Evolutionary conservation across 1,284 basidiomycete genomes (phyloP), one percentile per base, ranked within the genome.

Genomic region (Pseudozyma pruni): DNA sequence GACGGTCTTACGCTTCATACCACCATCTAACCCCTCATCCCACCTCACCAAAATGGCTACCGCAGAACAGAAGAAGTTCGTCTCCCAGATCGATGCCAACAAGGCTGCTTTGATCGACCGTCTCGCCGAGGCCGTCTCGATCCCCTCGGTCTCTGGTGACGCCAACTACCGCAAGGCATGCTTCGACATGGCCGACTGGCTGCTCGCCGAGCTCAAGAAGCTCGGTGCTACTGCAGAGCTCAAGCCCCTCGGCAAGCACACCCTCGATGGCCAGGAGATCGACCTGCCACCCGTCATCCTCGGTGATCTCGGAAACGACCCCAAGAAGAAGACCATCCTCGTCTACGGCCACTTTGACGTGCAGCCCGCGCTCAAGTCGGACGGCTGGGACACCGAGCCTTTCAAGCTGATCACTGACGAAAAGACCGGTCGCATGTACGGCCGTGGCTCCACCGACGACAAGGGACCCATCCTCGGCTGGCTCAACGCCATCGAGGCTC

Each of bases 401-500:
- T 98, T 98, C 85, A 87, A 85, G 48, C 88, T 98, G 38, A 88
- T 88, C 3, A 85, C 88, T 38, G 88, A 91, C 78, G 84, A 87
- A 66, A 85, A 87, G 76, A 88, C 88, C 3, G 90, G 89, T 8
- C 87, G 88, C 51, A 86, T 98, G 32, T 90, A 92, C 75, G 95
- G 95, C 3, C 91, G 95, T 42, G 80, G 80, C n/a, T 75, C 75
- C n/a, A 74, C 79, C 31, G 74, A 79, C 45, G 73, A 78, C 74
- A 78, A 82, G 63, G 81, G 80, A 3, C 83, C 83, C 27, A 74
- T 83, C 40, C 74, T 97, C 42, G 94, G 92, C 34, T 98, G 95
- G 96, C 84, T 98, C 69, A 96, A 98, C 83, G 90, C 94, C 47
- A 86, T 98, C 51, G 90, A 97, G 79, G 94, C 93, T 41, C 94